Conservation (phyloP, 371 early-diverging fungal genomes). For the Neoconidiobolus thromboides region DNA sequence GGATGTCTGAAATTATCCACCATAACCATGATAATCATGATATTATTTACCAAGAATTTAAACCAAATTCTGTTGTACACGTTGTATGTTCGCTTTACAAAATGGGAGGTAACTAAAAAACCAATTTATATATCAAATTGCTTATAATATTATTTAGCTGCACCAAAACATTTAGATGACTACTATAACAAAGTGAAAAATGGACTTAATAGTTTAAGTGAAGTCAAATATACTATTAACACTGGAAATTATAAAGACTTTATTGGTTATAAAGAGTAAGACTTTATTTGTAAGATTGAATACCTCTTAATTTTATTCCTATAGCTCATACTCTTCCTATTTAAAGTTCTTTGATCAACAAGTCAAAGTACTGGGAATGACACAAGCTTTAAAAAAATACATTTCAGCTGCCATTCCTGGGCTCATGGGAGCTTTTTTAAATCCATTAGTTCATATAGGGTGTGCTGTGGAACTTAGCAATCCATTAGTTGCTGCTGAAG, state of each 20-base stretch:
- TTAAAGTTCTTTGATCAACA: conserved; percentile 4
- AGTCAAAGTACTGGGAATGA: not conserved
- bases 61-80: conserved; percentile 6
- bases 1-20: no score
- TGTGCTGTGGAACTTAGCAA: conserved; percentile 6
- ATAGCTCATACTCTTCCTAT: conserved; percentile 1
- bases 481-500: conserved; percentile 2
- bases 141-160: no score
- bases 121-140: no score
- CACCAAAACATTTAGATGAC: no score
- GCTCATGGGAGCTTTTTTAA: not conserved
- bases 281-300: no score
- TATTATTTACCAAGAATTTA: not conserved
- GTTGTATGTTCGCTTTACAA: conserved; percentile 4
- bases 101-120: conserved; percentile 1
- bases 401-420: conserved; percentile 1
- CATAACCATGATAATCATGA: not conserved
- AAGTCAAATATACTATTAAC: no score
- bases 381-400: not conserved
- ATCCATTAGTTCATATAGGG: conserved; percentile 8
- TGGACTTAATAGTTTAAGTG: no score
- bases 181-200: no score
- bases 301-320: no score
- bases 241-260: no score
- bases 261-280: no score